Base-by-base conservation (phyloP, 1,284 basidiomycete species). In the Salmacisia buchloeana region DNA sequence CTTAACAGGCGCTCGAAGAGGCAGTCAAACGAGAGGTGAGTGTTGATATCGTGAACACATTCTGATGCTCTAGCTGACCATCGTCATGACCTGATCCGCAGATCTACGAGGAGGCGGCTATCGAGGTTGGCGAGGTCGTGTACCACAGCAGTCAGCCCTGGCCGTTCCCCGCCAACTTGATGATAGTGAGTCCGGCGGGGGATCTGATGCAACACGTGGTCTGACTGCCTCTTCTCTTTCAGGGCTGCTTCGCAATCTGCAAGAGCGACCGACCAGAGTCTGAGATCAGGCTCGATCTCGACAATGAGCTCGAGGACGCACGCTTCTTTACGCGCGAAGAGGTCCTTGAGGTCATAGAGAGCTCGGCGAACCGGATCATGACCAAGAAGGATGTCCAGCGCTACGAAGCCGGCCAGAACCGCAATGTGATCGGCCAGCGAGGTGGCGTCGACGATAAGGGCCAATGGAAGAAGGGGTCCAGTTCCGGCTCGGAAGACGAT, bases 291-390 rank as follows among this genome's bases (percentile, higher is more conserved):
- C 83, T 86, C 12, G 94, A 97, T 80, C 85, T 98, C 15, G 94
- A 97, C 78, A 94, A 96, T 73, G 94, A 98, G 82, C 85, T 98
- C n/a, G 88, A 90, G 77, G 92, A 97, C 75, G 93, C 92, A 0
- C 85, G 85, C 62, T 98, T 90, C 88, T 97, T 88, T 81, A 88
- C 88, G 7, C 86, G 90, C 10, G 85, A 85, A 33, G 87, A 92
- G 71, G 83, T 92, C 27, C 81, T 87, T 3, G 81, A 82, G 0
- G 86, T 91, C 7, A 82, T 96, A 38, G 79, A 82, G 25, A 84
- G 87, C 69, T 80, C 81, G 3, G 80, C 83, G 1, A 65, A 41
- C 38, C 43, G 25, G 9, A 83, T 80, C 39, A 83, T 90, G 60
- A 81, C 83, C 12, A 75, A 80, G 18, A 80, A 83, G n/a, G 89